Base-by-base conservation (phyloP, 345 rosid genomes). In the Salix arbutifolia region DNA sequence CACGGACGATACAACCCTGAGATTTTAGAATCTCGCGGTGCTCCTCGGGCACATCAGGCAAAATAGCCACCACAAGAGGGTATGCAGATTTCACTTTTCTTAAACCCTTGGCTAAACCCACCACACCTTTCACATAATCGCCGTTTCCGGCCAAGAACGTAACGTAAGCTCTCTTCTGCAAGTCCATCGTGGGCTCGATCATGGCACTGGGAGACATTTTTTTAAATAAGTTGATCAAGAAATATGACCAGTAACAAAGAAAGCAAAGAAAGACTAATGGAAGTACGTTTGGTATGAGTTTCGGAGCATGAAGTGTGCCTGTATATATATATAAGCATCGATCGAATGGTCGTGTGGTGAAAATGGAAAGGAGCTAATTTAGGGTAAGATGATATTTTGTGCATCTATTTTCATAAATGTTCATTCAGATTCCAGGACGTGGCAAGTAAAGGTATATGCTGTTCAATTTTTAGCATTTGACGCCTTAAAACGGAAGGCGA, bases 91-190 rank as follows among this genome's bases (percentile, higher is more conserved):
- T 88, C 1, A 79, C 87, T 79, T 89, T 91, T 62, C 92, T 86
- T 78, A 91, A 82, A 44, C 98, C 98, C 82, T 93, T 93, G 50
- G 87, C 97, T 76, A 93, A 75, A 61, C 97, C 97, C 30, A 89
- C 94, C 19, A 90, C 90, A 23, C 97, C 98, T 38, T 94, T 90
- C 56, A 88, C 85, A 40, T 94, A 94, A 69, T 90, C 95, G 0
- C 97, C 98, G 33, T 79, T 84, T 10, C 98, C 94, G 0, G 98
- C 97, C 73, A 93, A 78, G 82, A 93, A 93, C 1, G 97, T 90
- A 25, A 93, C 94, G 81, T 83, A 83, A 3, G 86, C 87, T 30
- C 71, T 77, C 28, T 72, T 64, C 11, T 38, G 40, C 28, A 28
- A 21, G n/a, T 33, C 35, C 30, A 28, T 19, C 58, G 58, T 2